A percentile compares a stretch with the other conserved stretches of the same genome.
phyloP scores from a whole-genome alignment of 176 grass and related monocot species.

The Phoenix roebelenii region DNA sequence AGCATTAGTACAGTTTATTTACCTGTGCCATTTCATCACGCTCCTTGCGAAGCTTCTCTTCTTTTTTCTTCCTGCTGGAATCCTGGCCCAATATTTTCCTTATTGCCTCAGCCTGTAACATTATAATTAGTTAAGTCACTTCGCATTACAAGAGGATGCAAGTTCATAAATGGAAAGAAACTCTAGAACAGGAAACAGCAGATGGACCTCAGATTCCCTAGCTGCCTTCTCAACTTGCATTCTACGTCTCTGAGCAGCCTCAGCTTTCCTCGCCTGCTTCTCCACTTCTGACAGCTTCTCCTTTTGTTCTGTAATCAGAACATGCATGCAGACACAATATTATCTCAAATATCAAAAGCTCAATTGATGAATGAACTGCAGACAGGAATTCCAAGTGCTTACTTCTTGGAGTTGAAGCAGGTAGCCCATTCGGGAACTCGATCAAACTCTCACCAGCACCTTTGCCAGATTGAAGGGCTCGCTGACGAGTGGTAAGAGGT shows the following conservation, averaged over 20 bases:
- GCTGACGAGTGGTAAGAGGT: slow-evolving; percentile 57
- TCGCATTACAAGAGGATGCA: slow-evolving; percentile 1
- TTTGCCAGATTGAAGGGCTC: slow-evolving; percentile 70
- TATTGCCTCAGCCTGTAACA: slow-evolving; percentile 70
- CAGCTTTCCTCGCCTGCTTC: slow-evolving; percentile 56
- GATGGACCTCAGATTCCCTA: slow-evolving; percentile 56
- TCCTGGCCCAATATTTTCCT: slow-evolving; percentile 91
- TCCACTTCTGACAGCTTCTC: slow-evolving; percentile 57
- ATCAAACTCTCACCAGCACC: slow-evolving; percentile 38
- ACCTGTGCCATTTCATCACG: slow-evolving; percentile 59
- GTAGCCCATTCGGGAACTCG: slow-evolving; percentile 59
- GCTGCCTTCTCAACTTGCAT: slow-evolving; percentile 68
- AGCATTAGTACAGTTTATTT: neutral
- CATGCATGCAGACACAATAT: neutral
- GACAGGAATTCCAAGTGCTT: neutral
- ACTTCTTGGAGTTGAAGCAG: slow-evolving; percentile 48
- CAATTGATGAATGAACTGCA: too few species aligned
- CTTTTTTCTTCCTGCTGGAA: slow-evolving; percentile 90
- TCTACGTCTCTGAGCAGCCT: slow-evolving; percentile 59
- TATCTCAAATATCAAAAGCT: too few species aligned
- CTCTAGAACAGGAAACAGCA: neutral
- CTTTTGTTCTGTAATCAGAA: slow-evolving; percentile 47
- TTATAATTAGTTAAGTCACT: neutral
- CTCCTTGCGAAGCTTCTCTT: slow-evolving; percentile 81
- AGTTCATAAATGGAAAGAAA: neutral